These are phyloP conservation scores for Urochloa ruziziensis DNA, from an alignment of 176 grass and related monocot species.

Conservation along the genomic window DNA sequence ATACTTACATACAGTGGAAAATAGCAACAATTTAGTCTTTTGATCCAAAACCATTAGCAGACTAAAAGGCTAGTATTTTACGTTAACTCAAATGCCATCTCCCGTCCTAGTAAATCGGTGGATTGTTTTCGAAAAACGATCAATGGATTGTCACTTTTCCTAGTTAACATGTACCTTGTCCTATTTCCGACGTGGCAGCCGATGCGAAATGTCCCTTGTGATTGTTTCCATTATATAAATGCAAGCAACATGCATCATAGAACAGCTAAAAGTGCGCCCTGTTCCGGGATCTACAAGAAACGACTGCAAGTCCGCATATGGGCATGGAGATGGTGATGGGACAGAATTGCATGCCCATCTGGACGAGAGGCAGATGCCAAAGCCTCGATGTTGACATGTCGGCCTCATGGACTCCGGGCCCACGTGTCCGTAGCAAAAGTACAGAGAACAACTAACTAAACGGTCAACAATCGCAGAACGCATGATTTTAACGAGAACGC, in stretches of 20 bases:
- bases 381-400: constrained; percentile 40
- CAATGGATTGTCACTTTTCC: background rate
- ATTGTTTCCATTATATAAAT: background rate
- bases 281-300: constrained; percentile 3
- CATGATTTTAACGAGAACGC: background rate
- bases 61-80: background rate
- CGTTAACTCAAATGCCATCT: no score
- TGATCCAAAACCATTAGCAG: no score
- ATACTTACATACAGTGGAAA: no score
- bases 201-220: background rate
- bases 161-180: background rate
- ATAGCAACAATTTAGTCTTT: no score
- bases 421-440: constrained; percentile 5
- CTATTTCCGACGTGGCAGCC: background rate
- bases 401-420: constrained; percentile 40
- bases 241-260: constrained; percentile 14
- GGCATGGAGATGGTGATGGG: constrained; percentile 5
- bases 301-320: background rate
- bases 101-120: background rate
- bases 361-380: constrained; percentile 38
- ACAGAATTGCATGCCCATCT: constrained; percentile 25
- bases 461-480: constrained; percentile 19
- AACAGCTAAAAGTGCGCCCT: background rate
- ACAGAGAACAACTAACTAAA: constrained; percentile 41
- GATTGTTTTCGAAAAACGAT: no score